Evolutionary conservation across 306 rosid species (phyloP).

Genomic region (Fagus sylvatica): DNA sequence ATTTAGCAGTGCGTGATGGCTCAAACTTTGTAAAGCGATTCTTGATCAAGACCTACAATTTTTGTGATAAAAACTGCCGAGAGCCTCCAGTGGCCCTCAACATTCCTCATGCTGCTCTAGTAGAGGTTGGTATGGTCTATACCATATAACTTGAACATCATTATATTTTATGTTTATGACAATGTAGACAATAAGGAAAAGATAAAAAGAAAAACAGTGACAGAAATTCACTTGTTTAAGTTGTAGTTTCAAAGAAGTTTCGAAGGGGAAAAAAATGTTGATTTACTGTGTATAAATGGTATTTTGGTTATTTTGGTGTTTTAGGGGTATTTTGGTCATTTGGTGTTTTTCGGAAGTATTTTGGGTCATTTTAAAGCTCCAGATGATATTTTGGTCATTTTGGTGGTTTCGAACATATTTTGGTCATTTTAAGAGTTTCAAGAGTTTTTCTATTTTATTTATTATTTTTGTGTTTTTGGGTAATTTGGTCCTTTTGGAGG

Average conservation of each 20-base stretch:
- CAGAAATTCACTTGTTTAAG: neutral
- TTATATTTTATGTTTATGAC: neutral
- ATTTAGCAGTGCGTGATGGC: constrained; percentile 55
- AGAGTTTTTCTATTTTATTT: too few species aligned
- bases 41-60: constrained; percentile 53
- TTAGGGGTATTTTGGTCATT: too few species aligned
- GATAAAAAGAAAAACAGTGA: neutral
- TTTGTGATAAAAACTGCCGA: constrained; percentile 64
- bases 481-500: too few species aligned
- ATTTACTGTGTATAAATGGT: neutral
- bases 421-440: too few species aligned
- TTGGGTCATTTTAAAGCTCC: too few species aligned
- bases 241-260: neutral
- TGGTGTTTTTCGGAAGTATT: too few species aligned
- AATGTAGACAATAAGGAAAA: neutral
- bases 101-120: constrained; percentile 87
- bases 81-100: constrained; percentile 64
- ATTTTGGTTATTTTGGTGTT: neutral
- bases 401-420: too few species aligned
- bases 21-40: constrained; percentile 56
- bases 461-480: too few species aligned
- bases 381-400: too few species aligned
- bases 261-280: neutral
- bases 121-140: constrained; percentile 73
- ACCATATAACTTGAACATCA: constrained; percentile 23